Conservation (phyloP, 2,329 filamentous ascomycete genomes). For the Fusarium cicatricum region DNA sequence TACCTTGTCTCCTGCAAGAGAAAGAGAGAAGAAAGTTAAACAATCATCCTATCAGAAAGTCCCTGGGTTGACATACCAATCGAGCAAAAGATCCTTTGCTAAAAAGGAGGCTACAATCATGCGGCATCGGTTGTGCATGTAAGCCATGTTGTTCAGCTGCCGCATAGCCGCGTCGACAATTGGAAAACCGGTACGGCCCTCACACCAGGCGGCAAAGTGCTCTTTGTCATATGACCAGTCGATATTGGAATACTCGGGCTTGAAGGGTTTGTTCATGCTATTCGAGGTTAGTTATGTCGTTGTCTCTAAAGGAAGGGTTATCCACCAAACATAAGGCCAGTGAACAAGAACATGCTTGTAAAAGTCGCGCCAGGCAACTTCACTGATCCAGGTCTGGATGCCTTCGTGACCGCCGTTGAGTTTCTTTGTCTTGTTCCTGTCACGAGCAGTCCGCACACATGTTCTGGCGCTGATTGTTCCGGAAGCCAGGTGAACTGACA, state of each 20-base stretch:
- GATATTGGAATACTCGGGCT: slow-evolving; percentile 84
- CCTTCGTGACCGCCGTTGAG: slow-evolving; percentile 73
- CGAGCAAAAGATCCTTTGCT: slow-evolving; percentile 79
- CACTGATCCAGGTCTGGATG: slow-evolving; percentile 78
- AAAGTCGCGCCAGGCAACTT: slow-evolving; percentile 88
- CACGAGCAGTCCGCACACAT: slow-evolving; percentile 69
- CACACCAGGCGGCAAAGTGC: slow-evolving; percentile 77
- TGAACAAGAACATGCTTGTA: slow-evolving; percentile 86
- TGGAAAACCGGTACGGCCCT: slow-evolving; percentile 79
- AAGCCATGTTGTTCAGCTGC: slow-evolving; percentile 72
- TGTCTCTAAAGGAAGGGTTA: not conserved
- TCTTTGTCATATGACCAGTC: slow-evolving; percentile 79
- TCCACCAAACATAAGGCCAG: slow-evolving; percentile 83
- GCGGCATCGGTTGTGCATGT: slow-evolving; percentile 86
- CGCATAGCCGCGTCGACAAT: slow-evolving; percentile 90
- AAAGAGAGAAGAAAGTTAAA: not conserved
- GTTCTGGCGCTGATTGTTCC: slow-evolving; percentile 75
- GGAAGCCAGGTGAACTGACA: slow-evolving; percentile 77
- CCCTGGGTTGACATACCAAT: slow-evolving; percentile 59
- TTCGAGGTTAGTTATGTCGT: not conserved
- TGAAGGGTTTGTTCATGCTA: slow-evolving; percentile 70
- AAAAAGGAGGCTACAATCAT: slow-evolving; percentile 88
- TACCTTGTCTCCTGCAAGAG: slow-evolving; percentile 68
- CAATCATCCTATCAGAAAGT: not conserved
- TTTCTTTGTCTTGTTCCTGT: slow-evolving; percentile 68